Base-by-base conservation (phyloP, 1,139 yeast genomes). In the Suhomyces kunorum region DNA sequence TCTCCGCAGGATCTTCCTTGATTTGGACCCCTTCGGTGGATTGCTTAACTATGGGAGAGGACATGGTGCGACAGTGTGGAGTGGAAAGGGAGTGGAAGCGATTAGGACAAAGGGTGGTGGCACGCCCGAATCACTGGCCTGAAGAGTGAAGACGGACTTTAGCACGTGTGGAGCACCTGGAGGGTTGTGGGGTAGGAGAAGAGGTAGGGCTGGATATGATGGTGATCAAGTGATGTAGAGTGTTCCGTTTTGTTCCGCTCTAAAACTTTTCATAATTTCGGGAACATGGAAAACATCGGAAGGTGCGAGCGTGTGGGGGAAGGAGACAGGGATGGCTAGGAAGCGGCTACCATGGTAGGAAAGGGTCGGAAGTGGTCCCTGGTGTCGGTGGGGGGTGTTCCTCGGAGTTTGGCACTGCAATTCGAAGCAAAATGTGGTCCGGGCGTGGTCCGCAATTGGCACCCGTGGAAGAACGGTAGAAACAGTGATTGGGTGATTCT, bases 201-300 rank as follows among this genome's bases (percentile, higher is more conserved):
- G 8, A 11, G 3, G 24, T 4, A 4, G 24, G 24, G n/a, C 15
- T 11, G 9, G 16, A 14, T 25, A 12, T 25, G 16, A 15, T 4
- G 28, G 18, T 29, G 15, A 20, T 20, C 24, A n/a, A 23, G 29
- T 25, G 34, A 13, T 24, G 7, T 19, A 5, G 14, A 15, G n/a
- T n/a, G 38, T 39, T 31, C 42, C 42, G 42, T 39, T 34, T 16
- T 30, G 30, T 27, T 39, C 42, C 42, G 42, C 34, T 17, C 26
- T 28, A 28, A 39, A 39, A 39, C 23, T 22, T 39, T 34, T 34
- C 33, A 24, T 17, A 16, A 16, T 25, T 34, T 31, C 38, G 33
- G 38, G 23, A 23, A 39, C 34, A 27, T 29, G 42, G 38, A 31
- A 27, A 20, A 18, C 30, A 18, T n/a, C 40, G 36, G 35, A 20